Conservation (phyloP, 2,329 filamentous ascomycete genomes). For the Cytospora schulzeri region DNA sequence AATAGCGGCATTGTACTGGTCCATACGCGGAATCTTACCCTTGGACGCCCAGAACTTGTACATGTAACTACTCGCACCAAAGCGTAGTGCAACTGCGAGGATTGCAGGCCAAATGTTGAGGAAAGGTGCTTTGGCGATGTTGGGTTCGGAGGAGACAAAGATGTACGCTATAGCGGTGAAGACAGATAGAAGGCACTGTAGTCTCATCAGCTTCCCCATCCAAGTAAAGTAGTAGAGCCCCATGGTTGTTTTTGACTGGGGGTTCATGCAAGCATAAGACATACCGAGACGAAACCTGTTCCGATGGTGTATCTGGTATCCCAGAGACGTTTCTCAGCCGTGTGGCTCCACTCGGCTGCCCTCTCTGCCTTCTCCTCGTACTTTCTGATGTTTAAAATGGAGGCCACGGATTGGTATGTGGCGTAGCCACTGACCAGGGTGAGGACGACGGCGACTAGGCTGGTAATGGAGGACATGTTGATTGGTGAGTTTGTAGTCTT, state of each 20-base stretch:
- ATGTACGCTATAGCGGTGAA: constrained; percentile 22
- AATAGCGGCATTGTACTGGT: constrained; percentile 37
- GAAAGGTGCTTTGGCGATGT: constrained; percentile 18
- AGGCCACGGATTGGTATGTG: constrained; percentile 31
- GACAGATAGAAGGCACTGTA: constrained; percentile 24
- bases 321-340: constrained; percentile 34
- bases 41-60: constrained; percentile 35
- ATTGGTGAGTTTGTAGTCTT: background rate
- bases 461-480: constrained; percentile 24
- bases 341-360: constrained; percentile 37
- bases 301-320: constrained; percentile 36
- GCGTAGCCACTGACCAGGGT: constrained; percentile 32
- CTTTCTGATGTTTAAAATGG: constrained; percentile 34
- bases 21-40: constrained; percentile 35
- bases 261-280: constrained; percentile 12
- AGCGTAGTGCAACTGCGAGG: constrained; percentile 28
- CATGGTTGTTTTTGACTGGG: no score
- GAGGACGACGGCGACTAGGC: constrained; percentile 28
- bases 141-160: constrained; percentile 14
- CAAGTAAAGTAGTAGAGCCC: no score
- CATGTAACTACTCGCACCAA: constrained; percentile 32
- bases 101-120: constrained; percentile 29
- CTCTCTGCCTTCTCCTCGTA: constrained; percentile 36
- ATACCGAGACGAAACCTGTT: constrained; percentile 34
- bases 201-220: background rate